Conservation (phyloP, 2,329 filamentous ascomycete genomes). For the Pseudocercospora fuligena region DNA sequence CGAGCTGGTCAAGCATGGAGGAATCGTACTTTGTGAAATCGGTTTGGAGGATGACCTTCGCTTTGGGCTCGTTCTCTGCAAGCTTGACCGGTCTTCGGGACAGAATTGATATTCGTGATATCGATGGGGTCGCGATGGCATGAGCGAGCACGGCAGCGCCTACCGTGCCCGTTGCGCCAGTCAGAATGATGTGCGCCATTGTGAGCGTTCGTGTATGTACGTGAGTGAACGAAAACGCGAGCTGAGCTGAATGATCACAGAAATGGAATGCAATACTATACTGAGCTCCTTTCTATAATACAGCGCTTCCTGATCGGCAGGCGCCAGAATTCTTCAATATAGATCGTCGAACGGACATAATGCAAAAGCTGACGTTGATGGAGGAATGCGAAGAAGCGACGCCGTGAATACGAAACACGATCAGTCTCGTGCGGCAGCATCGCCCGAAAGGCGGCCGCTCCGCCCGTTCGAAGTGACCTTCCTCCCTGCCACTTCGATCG, state of each 20-base stretch:
- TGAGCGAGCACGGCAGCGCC: slow-evolving; percentile 46
- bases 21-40: slow-evolving; percentile 68
- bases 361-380: no score
- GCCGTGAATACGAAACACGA: neutral
- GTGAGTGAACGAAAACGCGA: neutral
- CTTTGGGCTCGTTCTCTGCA: slow-evolving; percentile 64
- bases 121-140: slow-evolving; percentile 47
- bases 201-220: no score
- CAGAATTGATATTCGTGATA: slow-evolving; percentile 71
- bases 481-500: neutral
- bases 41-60: slow-evolving; percentile 69
- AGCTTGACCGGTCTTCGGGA: slow-evolving; percentile 68
- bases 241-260: neutral
- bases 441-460: neutral
- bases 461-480: neutral
- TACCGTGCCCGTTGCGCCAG: slow-evolving; percentile 50
- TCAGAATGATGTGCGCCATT: slow-evolving; percentile 49
- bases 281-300: neutral
- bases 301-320: neutral
- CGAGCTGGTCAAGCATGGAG: slow-evolving; percentile 62
- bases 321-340: neutral
- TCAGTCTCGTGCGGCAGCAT: no score
- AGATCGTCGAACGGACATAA: neutral
- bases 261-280: neutral
- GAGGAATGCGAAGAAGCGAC: neutral